Percentiles rank a stretch among this genome's conserved stretches.
These are phyloP conservation scores for Pascua sp. DNA, from an alignment of 1,284 basidiomycete species.

Conservation along the genomic window DNA sequence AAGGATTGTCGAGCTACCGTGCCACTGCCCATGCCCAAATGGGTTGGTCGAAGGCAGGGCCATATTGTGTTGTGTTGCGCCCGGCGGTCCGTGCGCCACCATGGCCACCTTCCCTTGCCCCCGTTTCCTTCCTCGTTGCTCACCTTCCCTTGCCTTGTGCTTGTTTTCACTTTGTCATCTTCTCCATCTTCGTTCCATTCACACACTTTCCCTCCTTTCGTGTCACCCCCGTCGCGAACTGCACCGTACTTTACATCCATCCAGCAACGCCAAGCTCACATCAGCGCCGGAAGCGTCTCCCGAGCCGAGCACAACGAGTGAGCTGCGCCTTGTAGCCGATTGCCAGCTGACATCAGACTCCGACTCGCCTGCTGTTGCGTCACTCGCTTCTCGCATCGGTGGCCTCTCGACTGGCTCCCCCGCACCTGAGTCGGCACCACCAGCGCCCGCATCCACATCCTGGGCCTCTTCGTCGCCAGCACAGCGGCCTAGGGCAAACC, in stretches of 20 bases:
- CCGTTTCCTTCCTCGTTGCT: no score
- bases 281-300: neutral
- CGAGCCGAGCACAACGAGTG: neutral
- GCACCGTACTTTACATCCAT: neutral
- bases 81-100: no score
- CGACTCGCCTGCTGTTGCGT: slow-evolving; percentile 27
- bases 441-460: neutral
- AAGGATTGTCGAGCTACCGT: no score
- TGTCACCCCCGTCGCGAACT: neutral
- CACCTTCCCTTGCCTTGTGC: no score
- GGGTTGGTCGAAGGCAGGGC: no score
- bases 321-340: neutral
- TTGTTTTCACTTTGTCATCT: neutral
- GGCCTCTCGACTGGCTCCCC: slow-evolving; percentile 32
- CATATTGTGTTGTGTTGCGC: no score
- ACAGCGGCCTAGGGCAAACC: slow-evolving; percentile 28
- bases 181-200: neutral
- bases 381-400: slow-evolving; percentile 37
- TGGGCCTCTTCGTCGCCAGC: slow-evolving; percentile 7
- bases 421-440: no score
- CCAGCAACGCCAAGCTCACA: no score
- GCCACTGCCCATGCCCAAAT: no score
- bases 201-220: neutral
- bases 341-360: slow-evolving; percentile 11
- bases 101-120: no score